Conservation (phyloP, 352 stramenopile genomes). For the Phytopythium sindhum region DNA sequence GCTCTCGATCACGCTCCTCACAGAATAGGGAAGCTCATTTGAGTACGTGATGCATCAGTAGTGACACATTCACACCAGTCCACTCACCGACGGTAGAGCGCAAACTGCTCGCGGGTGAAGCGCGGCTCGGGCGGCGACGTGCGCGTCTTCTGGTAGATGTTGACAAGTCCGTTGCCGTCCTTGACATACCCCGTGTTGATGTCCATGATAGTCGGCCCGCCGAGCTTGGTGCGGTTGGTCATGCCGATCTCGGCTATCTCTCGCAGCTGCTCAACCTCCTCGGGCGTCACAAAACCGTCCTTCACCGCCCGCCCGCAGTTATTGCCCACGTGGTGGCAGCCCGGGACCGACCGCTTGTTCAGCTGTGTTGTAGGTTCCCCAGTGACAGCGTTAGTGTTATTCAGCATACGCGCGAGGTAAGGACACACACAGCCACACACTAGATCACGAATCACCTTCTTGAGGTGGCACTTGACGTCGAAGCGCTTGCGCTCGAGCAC, state of each 20-base stretch:
- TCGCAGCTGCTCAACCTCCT: constrained; percentile 66
- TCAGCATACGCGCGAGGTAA: background rate
- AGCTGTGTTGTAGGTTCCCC: constrained; percentile 7
- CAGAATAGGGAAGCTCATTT: background rate
- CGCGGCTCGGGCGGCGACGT: constrained; percentile 38
- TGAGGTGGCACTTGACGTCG: constrained; percentile 45
- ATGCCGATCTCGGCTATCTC: constrained; percentile 85
- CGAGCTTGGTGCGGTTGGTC: constrained; percentile 58
- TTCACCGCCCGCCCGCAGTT: constrained; percentile 68
- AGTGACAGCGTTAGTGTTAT: background rate
- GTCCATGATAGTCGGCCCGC: constrained; percentile 91
- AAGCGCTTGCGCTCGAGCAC: constrained; percentile 42
- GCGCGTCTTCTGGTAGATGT: constrained; percentile 77
- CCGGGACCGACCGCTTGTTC: constrained; percentile 46
- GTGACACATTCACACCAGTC: background rate
- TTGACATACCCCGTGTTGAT: constrained; percentile 89
- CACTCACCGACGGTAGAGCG: constrained; percentile 64
- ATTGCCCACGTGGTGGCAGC: constrained; percentile 58
- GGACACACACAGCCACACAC: background rate
- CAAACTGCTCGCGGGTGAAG: constrained; percentile 83
- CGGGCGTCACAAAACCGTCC: constrained; percentile 68
- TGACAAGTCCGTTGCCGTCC: constrained; percentile 82
- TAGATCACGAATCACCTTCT: constrained; percentile 27
- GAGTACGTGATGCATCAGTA: background rate
- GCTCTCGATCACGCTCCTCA: constrained; percentile 60